These are phyloP conservation scores for Lactuca saligna DNA, from an alignment of 129 eudicot genomes.

Conservation along the genomic window DNA sequence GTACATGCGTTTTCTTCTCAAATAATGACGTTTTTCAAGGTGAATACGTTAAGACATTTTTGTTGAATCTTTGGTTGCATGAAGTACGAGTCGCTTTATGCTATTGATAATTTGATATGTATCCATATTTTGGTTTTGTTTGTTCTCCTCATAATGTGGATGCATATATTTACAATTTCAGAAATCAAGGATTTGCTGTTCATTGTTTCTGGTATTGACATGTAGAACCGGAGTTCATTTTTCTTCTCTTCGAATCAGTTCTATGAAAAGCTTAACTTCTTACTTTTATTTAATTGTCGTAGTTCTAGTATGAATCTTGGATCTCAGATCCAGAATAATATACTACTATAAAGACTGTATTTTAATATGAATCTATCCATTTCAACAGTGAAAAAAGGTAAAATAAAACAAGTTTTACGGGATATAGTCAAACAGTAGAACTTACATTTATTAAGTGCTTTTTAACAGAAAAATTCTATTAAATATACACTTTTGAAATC, in stretches of 20 bases:
- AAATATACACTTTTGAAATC: not conserved
- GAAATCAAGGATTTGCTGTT: not conserved
- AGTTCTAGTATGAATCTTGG: not conserved
- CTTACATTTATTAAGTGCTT: constrained; percentile 3
- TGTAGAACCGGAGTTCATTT: not conserved
- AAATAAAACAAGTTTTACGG: not conserved
- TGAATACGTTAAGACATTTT: not conserved
- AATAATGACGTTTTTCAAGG: too few relatives aligned
- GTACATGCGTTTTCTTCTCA: constrained; percentile 17
- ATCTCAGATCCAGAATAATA: not conserved
- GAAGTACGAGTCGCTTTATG: not conserved
- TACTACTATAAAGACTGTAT: not conserved
- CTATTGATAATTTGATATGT: not conserved
- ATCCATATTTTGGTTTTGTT: not conserved
- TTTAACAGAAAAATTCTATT: not conserved
- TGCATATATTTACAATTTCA: constrained; percentile 12
- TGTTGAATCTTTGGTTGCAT: not conserved
- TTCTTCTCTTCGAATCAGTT: not conserved
- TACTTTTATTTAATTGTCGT: not conserved
- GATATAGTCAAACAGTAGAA: constrained; percentile 7
- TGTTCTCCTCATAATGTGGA: constrained; percentile 9
- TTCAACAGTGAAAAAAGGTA: not conserved
- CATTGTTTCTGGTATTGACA: not conserved
- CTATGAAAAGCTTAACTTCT: not conserved
- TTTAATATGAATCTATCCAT: constrained; percentile 4